Base-by-base conservation (phyloP, 441 rosid genomes). In the Pelargonium citronellum region DNA sequence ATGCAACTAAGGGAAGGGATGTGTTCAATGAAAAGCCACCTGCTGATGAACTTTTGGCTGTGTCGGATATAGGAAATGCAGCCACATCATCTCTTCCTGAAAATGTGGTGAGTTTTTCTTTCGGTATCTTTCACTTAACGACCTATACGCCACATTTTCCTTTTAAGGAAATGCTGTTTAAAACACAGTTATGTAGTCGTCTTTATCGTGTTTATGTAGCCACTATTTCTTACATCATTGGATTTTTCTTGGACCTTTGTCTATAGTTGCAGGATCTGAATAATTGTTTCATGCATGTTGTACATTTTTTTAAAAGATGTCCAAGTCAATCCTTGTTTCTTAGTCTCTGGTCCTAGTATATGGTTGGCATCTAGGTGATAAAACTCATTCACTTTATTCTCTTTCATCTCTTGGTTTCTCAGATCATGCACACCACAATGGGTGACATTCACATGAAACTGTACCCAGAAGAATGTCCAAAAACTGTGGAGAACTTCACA, bases 401-500 rank as follows among this genome's bases (percentile, higher is more conserved):
- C 22, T 72, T 30, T 60, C 22, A 71, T 71, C 41, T 46, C 64
- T 22, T 19, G 10, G 43, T 75, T 68, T 78, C 10, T 73, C 79
- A 91, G 98, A 81, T 95, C 79, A 46, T 90, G 77, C 92, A 89
- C 73, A 90, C 96, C 15, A 87, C 97, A 6, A 82, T 95, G 95
- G 96, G 99, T n/a, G 99, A 92, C 68, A 44, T 95, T 75, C 95
- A 95, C 81, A 85, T 89, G 91, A 87, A 68, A 80, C 85, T 95
- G 44, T 92, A 92, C 80, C 97, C 99, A 27, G 99, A 95, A 84
- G 98, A 95, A 84, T 95, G 99, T 67, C 97, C 99, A 68, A 95
- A 87, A 82, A 92, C 99, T 55, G 96, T 95, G 80, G 97, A 92
- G 91, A 95, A 95, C 79, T 95, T 95, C 76, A 90, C 96, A 7